Percentiles rank a stretch among this genome's conserved stretches.
phyloP scores from a whole-genome alignment of 495 filamentous ascomycete species.

The Extremus antarcticus region DNA sequence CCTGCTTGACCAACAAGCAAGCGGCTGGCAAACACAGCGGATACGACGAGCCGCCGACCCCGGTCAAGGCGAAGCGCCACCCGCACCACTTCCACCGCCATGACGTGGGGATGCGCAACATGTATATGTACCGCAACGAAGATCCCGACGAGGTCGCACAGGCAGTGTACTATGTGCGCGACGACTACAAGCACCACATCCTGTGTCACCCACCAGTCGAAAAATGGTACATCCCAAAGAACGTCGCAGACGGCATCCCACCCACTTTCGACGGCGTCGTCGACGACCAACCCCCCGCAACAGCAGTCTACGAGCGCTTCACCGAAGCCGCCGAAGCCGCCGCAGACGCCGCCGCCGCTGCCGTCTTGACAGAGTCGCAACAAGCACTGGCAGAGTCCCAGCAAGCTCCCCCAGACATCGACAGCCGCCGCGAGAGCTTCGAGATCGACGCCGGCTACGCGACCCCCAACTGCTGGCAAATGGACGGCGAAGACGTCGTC shows the following conservation, averaged over 20 bases:
- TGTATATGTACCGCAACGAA: neutral
- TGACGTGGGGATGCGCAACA: neutral
- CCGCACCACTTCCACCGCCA: neutral
- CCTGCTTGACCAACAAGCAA: slow-evolving; percentile 46
- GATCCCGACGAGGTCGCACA: slow-evolving; percentile 43
- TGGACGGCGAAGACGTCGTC: slow-evolving; percentile 11
- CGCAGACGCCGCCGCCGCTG: neutral
- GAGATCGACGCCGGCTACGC: neutral
- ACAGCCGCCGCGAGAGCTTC: neutral
- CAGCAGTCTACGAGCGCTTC: neutral
- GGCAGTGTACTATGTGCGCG: slow-evolving; percentile 48
- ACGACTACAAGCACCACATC: slow-evolving; percentile 25
- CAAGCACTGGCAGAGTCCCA: neutral
- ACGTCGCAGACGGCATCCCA: slow-evolving; percentile 2
- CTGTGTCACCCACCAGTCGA: neutral
- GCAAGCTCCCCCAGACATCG: neutral
- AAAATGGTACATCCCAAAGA: slow-evolving; percentile 8
- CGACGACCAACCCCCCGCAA: neutral
- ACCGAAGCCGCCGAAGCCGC: neutral
- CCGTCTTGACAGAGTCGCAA: neutral
- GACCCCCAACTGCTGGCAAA: slow-evolving; percentile 1
- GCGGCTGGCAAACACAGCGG: slow-evolving; percentile 47
- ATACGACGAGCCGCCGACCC: neutral
- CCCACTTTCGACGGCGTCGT: neutral
- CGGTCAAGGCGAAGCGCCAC: neutral